These are phyloP conservation scores for Tuber brumale DNA, from an alignment of 495 filamentous ascomycete species.

Conservation along the genomic window DNA sequence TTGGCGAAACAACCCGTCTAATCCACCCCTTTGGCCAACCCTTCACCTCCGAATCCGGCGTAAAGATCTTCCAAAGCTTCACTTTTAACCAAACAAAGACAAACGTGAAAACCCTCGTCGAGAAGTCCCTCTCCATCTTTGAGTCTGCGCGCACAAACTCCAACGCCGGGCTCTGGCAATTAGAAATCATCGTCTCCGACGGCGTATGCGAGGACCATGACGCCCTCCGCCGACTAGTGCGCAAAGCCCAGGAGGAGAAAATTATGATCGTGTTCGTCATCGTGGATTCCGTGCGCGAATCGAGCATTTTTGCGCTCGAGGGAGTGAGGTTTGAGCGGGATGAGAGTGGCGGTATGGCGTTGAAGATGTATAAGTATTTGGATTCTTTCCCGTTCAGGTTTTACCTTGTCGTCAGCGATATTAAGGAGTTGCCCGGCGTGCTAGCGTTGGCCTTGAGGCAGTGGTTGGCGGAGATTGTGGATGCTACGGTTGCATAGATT, in stretches of 20 bases:
- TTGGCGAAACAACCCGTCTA: conserved; percentile 77
- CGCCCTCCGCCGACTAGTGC: conserved; percentile 68
- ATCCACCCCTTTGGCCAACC: conserved; percentile 82
- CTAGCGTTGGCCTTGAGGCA: conserved; percentile 82
- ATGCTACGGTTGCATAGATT: conserved; percentile 42
- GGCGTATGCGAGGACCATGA: conserved; percentile 87
- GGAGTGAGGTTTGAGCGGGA: conserved; percentile 69
- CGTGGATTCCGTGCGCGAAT: conserved; percentile 66
- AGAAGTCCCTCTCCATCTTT: conserved; percentile 72
- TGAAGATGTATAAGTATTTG: conserved; percentile 80
- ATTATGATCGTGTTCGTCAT: conserved; percentile 99
- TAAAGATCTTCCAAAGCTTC: conserved; percentile 73
- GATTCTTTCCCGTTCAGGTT: conserved; percentile 95
- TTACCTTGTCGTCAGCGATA: conserved; percentile 87
- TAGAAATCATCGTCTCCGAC: conserved; percentile 86
- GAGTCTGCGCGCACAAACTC: conserved; percentile 53
- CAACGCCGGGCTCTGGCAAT: conserved; percentile 88
- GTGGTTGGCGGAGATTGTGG: conserved; percentile 92
- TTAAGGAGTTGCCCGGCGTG: conserved; percentile 81
- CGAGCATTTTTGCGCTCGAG: conserved; percentile 69
- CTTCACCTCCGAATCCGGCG: conserved; percentile 76
- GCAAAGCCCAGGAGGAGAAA: conserved; percentile 80
- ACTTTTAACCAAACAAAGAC: conserved; percentile 77
- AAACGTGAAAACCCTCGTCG: conserved; percentile 71
- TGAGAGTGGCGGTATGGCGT: conserved; percentile 55